Conservation (phyloP, 306 rosid species). For the Cucumis melo region DNA sequence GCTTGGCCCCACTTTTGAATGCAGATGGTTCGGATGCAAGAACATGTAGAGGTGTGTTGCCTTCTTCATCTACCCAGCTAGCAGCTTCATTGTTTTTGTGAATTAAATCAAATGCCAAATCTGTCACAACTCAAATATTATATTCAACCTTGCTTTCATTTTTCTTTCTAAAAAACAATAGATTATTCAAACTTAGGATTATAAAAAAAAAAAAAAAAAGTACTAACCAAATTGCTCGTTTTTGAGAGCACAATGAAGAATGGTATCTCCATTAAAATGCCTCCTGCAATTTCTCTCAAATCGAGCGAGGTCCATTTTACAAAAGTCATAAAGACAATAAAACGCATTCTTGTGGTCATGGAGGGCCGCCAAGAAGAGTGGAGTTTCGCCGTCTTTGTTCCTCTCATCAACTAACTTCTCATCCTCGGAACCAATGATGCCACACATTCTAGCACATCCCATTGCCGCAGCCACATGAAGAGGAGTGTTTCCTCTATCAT, state of each 20-base stretch:
- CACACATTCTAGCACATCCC: conserved; percentile 18
- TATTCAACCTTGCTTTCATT: too few relatives aligned
- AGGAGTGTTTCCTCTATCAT: conserved; percentile 30
- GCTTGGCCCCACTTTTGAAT: conserved; percentile 34
- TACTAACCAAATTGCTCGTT: conserved; percentile 16
- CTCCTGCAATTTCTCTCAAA: conserved; percentile 10
- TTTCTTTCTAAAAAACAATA: too few relatives aligned
- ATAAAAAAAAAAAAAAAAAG: neutral
- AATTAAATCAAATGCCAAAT: too few relatives aligned
- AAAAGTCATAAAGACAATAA: conserved; percentile 14
- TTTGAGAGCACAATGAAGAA: conserved; percentile 36
- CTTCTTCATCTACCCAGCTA: conserved; percentile 9
- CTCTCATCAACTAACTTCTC: neutral
- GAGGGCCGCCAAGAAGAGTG: conserved; percentile 35
- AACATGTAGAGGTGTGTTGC: conserved; percentile 38
- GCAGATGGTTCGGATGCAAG: conserved; percentile 33
- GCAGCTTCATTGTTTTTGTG: conserved; percentile 12
- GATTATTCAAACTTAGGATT: too few relatives aligned
- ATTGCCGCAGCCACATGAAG: conserved; percentile 30
- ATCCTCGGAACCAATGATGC: neutral
- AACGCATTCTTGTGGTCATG: conserved; percentile 24
- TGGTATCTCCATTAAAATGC: conserved; percentile 19
- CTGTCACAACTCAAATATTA: too few relatives aligned
- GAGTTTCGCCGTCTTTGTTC: conserved; percentile 35
- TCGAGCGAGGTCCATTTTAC: neutral